A percentile compares a stretch with the other conserved stretches of the same genome.
Evolutionary conservation across 495 filamentous ascomycete species (phyloP).

Genomic region (Penicillium parvum): DNA sequence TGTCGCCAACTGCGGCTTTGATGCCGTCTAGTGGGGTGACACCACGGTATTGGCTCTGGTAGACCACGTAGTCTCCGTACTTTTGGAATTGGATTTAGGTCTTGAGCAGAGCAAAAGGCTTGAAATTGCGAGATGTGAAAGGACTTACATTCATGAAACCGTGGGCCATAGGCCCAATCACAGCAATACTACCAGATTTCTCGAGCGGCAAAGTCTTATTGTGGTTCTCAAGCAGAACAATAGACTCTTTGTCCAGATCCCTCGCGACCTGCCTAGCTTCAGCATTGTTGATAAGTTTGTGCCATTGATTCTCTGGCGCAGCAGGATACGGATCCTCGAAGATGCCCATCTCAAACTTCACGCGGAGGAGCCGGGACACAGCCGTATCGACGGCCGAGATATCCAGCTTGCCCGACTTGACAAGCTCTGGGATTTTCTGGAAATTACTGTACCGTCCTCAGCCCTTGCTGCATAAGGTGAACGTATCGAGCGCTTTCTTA

Average conservation of each 20-base stretch:
- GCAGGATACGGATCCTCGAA: constrained; percentile 63
- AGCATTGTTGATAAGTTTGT: constrained; percentile 53
- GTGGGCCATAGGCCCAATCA: constrained; percentile 72
- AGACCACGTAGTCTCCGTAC: constrained; percentile 67
- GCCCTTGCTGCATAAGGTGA: neutral
- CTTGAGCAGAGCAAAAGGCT: neutral
- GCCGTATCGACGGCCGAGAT: constrained; percentile 56
- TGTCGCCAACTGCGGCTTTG: constrained; percentile 51
- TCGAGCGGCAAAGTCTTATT: constrained; percentile 55
- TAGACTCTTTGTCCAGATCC: constrained; percentile 61
- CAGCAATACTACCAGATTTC: constrained; percentile 57
- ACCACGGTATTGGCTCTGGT: constrained; percentile 54
- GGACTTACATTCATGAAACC: constrained; percentile 61
- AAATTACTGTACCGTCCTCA: constrained; percentile 45
- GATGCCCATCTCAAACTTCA: constrained; percentile 62
- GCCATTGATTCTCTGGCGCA: constrained; percentile 47
- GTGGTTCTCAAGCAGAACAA: constrained; percentile 66
- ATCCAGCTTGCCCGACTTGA: constrained; percentile 54
- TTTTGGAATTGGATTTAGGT: constrained; percentile 11
- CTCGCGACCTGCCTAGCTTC: constrained; percentile 53
- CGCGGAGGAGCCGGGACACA: constrained; percentile 55
- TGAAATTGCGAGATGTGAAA: neutral
- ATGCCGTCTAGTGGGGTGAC: constrained; percentile 66
- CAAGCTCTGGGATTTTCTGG: constrained; percentile 58
- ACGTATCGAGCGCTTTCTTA: constrained; percentile 6